Conservation (phyloP, 345 rosid species). For the Syzygium oleosum region DNA sequence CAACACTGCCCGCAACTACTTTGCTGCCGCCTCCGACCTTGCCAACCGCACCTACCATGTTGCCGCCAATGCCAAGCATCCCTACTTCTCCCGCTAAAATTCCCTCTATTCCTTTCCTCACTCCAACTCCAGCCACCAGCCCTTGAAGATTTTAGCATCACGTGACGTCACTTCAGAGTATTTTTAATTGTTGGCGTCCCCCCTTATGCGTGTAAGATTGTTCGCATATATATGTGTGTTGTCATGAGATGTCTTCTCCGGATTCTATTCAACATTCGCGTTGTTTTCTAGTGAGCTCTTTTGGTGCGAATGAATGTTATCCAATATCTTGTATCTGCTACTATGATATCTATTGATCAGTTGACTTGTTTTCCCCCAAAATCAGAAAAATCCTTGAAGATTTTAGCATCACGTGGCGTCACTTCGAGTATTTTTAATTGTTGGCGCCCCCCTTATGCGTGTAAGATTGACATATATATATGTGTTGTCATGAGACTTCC, state of each 20-base stretch:
- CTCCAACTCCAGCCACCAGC: slow-evolving; percentile 18
- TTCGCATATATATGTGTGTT: background rate
- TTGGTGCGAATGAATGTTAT: background rate
- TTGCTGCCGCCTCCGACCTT: slow-evolving; percentile 8
- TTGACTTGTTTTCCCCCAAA: background rate
- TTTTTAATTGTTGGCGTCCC: background rate
- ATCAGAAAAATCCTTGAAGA: no score
- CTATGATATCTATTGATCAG: background rate
- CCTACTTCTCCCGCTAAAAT: slow-evolving; percentile 13
- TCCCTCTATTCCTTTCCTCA: slow-evolving; percentile 25
- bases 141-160: slow-evolving; percentile 2
- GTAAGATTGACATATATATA: no score
- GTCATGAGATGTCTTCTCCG: background rate
- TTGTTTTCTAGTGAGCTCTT: background rate
- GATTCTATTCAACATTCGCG: background rate
- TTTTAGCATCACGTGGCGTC: no score
- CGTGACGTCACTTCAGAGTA: background rate
- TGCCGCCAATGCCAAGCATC: slow-evolving; percentile 18
- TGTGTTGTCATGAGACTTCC: no score
- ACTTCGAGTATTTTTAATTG: no score
- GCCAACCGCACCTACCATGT: background rate
- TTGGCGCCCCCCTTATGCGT: no score
- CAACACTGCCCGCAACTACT: background rate
- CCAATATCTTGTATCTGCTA: background rate
- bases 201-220: background rate